Evolutionary conservation across 2,329 filamentous ascomycete species (phyloP), one percentile per base, ranked within the genome.

Genomic region (Epichloe coenophiala): DNA sequence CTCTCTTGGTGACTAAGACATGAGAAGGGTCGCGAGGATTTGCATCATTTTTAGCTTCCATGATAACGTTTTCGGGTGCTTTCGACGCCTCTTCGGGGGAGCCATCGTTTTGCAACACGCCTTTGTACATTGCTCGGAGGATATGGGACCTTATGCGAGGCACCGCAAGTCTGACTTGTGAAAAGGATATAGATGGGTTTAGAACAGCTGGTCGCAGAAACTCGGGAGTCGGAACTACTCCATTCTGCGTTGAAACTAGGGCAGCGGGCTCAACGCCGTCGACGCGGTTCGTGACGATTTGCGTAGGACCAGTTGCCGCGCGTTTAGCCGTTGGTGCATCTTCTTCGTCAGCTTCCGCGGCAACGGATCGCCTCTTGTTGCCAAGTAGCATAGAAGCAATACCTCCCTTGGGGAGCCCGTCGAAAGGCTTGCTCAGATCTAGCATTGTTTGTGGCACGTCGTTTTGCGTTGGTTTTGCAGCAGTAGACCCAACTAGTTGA

Each of bases 401-500:
- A 3, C 93, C 93, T 23, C 93, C 93, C 63, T 86, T 88, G 0
- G 93, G 93, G 41, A 97, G 74, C 1, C 91, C 90, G 58, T 98
- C 91, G 56, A 90, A 95, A 1, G 93, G 93, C 61, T 93, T 95
- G 15, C 88, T 93, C 2, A 98, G 75, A 65, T 98, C 93, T 8
- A 98, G 71, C 19, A 91, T 82, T 11, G 86, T 86, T 59, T 90
- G 85, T 0, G 89, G 88, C 0, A 82, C 75, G 56, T 93, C 88
- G 51, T 77, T 80, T 53, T 83, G 81, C 0, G 76, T 69, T 2
- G 71, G 69, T 56, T 78, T 86, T 13, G 75, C 77, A 9, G 80
- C 77, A 9, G 81, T 81, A 12, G 88, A 81, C 37, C 88, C 88
- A 55, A 96, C 84, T 5, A 97, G 73, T 60, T 94, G 87, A 21